Evolutionary conservation across 441 rosid genomes (phyloP).

Genomic region (Gossypium schwendimanii): DNA sequence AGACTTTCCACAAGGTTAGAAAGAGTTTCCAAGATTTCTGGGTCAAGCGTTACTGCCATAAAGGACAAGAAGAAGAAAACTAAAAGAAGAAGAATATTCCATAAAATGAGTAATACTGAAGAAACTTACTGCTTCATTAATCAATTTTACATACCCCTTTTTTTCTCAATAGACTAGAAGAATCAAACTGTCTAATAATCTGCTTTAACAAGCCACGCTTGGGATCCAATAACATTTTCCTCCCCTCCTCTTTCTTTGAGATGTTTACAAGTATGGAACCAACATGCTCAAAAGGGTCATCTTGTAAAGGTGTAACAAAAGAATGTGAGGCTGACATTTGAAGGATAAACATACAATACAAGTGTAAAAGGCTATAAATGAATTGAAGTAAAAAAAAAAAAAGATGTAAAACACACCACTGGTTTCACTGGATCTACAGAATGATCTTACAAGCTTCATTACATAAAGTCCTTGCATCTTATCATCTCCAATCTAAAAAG

Average conservation of each 20-base stretch:
- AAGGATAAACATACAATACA: slow-evolving; percentile 1
- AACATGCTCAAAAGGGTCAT: slow-evolving; percentile 86
- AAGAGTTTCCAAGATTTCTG: background rate
- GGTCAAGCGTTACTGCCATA: background rate
- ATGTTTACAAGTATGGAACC: slow-evolving; percentile 86
- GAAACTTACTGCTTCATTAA: background rate
- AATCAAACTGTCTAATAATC: slow-evolving; percentile 75
- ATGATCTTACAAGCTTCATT: slow-evolving; percentile 92
- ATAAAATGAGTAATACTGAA: background rate
- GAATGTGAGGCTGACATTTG: slow-evolving; percentile 14
- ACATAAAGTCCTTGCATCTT: slow-evolving; percentile 66
- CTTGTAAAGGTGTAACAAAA: slow-evolving; percentile 31
- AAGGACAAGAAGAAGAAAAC: background rate
- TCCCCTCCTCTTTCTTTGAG: slow-evolving; percentile 75
- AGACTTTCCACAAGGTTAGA: too few species aligned
- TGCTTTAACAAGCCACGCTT: slow-evolving; percentile 72
- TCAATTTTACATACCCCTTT: slow-evolving; percentile 58
- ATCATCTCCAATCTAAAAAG: slow-evolving; percentile 61
- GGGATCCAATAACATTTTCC: slow-evolving; percentile 71
- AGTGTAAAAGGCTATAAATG: background rate
- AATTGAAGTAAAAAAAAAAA: background rate
- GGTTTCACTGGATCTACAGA: slow-evolving; percentile 57
- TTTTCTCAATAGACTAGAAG: slow-evolving; percentile 55
- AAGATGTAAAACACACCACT: slow-evolving; percentile 32
- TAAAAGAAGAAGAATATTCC: background rate